phyloP scores from a whole-genome alignment of 169 alveolate species.

The Neospora caninum region DNA sequence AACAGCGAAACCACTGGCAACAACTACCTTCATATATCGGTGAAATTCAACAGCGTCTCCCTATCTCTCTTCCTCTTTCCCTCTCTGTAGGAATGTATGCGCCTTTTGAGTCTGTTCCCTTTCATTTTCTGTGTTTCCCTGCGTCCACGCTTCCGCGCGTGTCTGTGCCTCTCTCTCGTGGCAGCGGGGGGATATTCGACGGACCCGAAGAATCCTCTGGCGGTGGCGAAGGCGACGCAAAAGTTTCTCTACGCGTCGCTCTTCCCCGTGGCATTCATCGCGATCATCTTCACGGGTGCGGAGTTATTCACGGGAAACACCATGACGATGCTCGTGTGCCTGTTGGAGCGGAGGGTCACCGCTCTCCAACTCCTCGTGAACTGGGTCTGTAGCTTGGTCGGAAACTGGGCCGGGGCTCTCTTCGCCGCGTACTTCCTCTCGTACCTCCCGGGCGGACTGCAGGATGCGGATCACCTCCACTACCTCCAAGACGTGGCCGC shows the following conservation, averaged over 20 bases:
- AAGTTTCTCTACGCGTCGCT: conserved; percentile 38
- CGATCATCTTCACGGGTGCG: conserved; percentile 48
- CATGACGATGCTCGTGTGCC: conserved; percentile 54
- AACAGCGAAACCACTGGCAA: no score
- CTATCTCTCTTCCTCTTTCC: no score
- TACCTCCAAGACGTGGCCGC: neutral
- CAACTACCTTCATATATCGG: no score
- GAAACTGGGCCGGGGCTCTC: conserved; percentile 55
- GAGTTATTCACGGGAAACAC: conserved; percentile 63
- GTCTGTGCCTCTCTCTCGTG: neutral
- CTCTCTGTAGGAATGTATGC: no score
- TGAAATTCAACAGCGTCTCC: no score
- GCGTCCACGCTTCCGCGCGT: no score
- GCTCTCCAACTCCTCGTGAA: neutral
- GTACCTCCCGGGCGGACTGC: conserved; percentile 36
- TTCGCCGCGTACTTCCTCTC: conserved; percentile 59
- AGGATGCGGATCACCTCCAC: neutral
- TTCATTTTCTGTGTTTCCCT: no score
- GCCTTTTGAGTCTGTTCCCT: no score
- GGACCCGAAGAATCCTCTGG: conserved; percentile 34
- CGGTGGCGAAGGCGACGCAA: conserved; percentile 48
- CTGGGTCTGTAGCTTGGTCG: conserved; percentile 50
- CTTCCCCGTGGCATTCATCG: conserved; percentile 42
- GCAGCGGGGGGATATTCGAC: conserved; percentile 53
- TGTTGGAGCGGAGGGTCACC: conserved; percentile 24